Percentiles rank a stretch among this genome's conserved stretches.
Evolutionary conservation across 305 asterid genomes (phyloP).

Genomic region (Solanum aculeatissimum): DNA sequence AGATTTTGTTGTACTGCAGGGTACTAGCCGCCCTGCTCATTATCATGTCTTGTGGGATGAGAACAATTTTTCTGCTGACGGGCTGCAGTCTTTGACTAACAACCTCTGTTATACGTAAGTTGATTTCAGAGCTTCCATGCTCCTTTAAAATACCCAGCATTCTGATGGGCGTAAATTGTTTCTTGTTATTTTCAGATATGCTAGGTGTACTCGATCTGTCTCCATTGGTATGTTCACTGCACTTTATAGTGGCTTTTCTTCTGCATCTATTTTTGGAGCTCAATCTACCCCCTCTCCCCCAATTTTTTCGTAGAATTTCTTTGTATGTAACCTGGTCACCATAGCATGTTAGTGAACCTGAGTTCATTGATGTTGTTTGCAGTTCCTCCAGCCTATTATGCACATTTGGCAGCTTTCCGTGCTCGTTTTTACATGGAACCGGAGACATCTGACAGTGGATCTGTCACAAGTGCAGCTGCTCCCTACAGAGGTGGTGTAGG

Average conservation of each 20-base stretch:
- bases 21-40: constrained; percentile 93
- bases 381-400: constrained; percentile 98
- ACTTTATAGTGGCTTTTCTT: neutral
- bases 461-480: constrained; percentile 49
- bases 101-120: constrained; percentile 85
- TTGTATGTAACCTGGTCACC: neutral
- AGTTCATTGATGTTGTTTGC: neutral
- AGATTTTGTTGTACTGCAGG: constrained; percentile 21
- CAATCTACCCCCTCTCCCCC: neutral
- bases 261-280: neutral
- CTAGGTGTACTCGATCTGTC: constrained; percentile 94
- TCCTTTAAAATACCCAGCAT: neutral
- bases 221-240: constrained; percentile 58
- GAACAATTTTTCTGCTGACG: constrained; percentile 70
- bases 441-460: constrained; percentile 68
- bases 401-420: constrained; percentile 92
- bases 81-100: constrained; percentile 64
- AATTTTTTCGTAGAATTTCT: neutral
- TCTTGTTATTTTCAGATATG: constrained; percentile 43
- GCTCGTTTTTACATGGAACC: constrained; percentile 95
- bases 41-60: constrained; percentile 93
- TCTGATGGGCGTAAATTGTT: neutral
- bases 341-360: neutral
- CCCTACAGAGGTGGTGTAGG: constrained; percentile 45
- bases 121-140: neutral